Evolutionary conservation across 2,329 filamentous ascomycete genomes (phyloP).

Genomic region (Annulohypoxylon truncatum): DNA sequence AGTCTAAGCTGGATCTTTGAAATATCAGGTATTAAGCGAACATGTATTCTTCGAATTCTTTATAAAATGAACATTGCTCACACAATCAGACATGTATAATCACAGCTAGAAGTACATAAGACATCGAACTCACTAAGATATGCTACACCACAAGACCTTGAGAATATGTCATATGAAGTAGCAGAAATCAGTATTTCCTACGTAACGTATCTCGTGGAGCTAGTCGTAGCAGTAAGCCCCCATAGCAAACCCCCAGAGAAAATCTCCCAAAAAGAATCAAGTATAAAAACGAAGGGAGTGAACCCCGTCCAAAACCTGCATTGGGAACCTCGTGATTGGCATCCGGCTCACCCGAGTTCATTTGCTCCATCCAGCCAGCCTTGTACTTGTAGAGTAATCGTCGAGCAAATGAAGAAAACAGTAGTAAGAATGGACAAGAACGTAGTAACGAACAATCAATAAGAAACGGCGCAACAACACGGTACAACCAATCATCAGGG

Average conservation of each 20-base stretch:
- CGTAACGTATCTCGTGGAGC: background rate
- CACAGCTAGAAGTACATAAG: too few relatives aligned
- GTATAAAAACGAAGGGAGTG: too few relatives aligned
- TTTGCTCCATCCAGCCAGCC: background rate
- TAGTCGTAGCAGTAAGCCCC: background rate
- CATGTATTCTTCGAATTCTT: too few relatives aligned
- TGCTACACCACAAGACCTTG: background rate
- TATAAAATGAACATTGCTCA: too few relatives aligned
- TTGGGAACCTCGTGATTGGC: too few relatives aligned
- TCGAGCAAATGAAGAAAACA: background rate
- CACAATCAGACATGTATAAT: too few relatives aligned
- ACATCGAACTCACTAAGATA: background rate
- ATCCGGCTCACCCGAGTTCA: too few relatives aligned
- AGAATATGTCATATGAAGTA: background rate
- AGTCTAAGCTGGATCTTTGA: too few relatives aligned
- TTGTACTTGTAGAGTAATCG: background rate
- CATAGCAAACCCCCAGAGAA: background rate
- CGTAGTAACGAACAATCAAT: background rate
- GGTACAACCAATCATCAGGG: conserved; percentile 2
- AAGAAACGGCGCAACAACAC: background rate
- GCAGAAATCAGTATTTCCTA: conserved; percentile 7
- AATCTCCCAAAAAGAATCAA: too few relatives aligned
- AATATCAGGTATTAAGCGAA: too few relatives aligned
- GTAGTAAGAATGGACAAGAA: background rate
- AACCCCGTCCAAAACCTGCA: too few relatives aligned